Base-by-base conservation (phyloP, 2,329 filamentous ascomycete species). In the Fusarium dlaminii region DNA sequence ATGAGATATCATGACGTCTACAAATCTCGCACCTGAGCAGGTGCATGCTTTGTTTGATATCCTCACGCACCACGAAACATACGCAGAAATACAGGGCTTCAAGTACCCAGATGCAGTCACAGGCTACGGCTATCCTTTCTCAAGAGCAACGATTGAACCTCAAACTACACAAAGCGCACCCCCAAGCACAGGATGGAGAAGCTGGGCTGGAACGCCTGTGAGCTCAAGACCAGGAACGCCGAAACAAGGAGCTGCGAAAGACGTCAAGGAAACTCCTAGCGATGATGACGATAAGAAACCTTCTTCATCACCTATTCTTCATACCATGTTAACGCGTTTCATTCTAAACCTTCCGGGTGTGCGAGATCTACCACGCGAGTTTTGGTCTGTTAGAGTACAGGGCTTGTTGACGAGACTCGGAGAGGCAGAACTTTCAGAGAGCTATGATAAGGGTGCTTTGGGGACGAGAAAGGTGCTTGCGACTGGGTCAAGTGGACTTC, bases 381-480 rank as follows among this genome's bases (percentile, higher is more conserved):
- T 93, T 81, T 94, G 92, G 91, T 86, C 85, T 39, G 84, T 86
- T n/a, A 86, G 89, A 49, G 84, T 92, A 30, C 87, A 90, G 73
- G 86, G 87, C 4, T 81, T 94, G 22, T 84, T 94, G 75, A 83
- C 84, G 75, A 86, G 90, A 76, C 84, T 96, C 61, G 90, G 87
- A 14, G 87, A 90, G 37, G 92, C 90, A 5, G 90, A 94, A 57
- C 84, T 96, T 37, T 94, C 92, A 3, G 93, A 96, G 81, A 94
- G 92, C 79, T 96, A 95, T 78, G 93, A 96, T 80, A 94, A 94
- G 81, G 93, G 92, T 20, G 87, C 90, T 1, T 83, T 96, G 74
- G 93, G 93, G 2, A 90, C 91, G 67, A 87, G 93, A 58, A 95
- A 94, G 83, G 93, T 92, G 27, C 82, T 96, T 55, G 90, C 93